These are phyloP conservation scores for Alternaria hordeiaustralica DNA, from an alignment of 2,329 filamentous ascomycete genomes.

Conservation along the genomic window DNA sequence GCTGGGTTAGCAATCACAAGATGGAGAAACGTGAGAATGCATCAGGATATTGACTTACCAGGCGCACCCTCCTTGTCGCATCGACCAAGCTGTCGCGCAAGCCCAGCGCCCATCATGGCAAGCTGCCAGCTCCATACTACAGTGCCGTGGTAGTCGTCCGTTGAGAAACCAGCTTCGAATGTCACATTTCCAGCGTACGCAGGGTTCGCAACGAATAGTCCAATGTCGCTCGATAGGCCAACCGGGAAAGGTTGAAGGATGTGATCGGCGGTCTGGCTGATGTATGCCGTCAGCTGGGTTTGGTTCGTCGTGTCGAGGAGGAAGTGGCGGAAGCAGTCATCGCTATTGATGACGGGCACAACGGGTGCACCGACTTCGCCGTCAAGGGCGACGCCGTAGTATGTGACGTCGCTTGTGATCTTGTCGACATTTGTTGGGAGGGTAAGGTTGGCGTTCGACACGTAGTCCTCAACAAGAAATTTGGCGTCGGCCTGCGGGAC, in stretches of 20 bases:
- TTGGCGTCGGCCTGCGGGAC: constrained; percentile 55
- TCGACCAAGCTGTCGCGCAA: constrained; percentile 63
- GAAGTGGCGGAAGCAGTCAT: constrained; percentile 69
- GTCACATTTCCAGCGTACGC: constrained; percentile 59
- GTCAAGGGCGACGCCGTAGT: constrained; percentile 65
- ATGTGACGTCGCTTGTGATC: constrained; percentile 56
- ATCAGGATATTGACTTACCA: constrained; percentile 1
- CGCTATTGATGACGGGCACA: constrained; percentile 67
- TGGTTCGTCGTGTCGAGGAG: constrained; percentile 67
- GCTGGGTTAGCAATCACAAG: constrained; percentile 21
- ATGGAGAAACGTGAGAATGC: background rate
- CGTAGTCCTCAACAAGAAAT: constrained; percentile 58
- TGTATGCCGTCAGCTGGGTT: constrained; percentile 61
- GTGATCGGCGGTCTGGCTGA: constrained; percentile 64
- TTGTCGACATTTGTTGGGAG: constrained; percentile 54
- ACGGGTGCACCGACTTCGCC: constrained; percentile 53
- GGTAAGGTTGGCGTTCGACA: constrained; percentile 50
- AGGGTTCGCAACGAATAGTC: constrained; percentile 67
- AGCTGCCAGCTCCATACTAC: constrained; percentile 71
- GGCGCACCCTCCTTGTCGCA: constrained; percentile 48
- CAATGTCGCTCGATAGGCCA: constrained; percentile 63
- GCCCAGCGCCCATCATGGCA: constrained; percentile 67
- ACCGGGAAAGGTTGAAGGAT: constrained; percentile 65
- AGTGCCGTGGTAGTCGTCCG: constrained; percentile 67
- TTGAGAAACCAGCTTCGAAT: constrained; percentile 59